A percentile compares a stretch with the other conserved stretches of the same genome.
Conservation (phyloP, 2,329 filamentous ascomycete genomes). For the Hypoxylon sp. region DNA sequence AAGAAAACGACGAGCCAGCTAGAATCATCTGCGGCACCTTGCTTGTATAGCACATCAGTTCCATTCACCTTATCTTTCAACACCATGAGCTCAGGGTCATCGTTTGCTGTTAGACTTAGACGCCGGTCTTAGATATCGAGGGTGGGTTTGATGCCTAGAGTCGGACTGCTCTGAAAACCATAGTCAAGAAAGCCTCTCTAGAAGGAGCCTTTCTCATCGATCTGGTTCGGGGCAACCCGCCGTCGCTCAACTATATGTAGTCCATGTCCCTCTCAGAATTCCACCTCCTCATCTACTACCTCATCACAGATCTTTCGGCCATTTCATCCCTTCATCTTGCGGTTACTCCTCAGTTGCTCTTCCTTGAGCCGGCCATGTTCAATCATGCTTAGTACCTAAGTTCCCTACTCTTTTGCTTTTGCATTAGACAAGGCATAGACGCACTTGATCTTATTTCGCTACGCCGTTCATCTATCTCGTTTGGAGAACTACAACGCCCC, state of each 20-base stretch:
- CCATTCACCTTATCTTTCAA: neutral
- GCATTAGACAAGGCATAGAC: neutral
- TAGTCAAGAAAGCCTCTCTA: neutral
- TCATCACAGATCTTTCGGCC: neutral
- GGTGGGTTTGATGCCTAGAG: neutral
- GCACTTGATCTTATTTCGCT: neutral
- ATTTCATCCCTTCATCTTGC: neutral
- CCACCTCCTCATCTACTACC: neutral
- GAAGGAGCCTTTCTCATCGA: neutral
- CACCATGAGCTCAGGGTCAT: neutral
- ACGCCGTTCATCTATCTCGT: neutral
- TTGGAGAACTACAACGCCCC: neutral
- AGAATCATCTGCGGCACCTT: neutral
- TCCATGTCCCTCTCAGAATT: neutral
- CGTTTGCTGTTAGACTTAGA: constrained; percentile 9
- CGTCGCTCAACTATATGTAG: neutral
- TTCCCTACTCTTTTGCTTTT: neutral
- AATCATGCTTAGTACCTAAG: neutral
- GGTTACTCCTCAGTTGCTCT: neutral
- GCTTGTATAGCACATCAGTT: neutral
- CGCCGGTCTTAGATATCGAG: constrained; percentile 1
- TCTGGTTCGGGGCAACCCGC: neutral
- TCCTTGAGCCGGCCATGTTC: neutral
- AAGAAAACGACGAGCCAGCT: neutral
- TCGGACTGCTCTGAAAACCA: neutral